Base-by-base conservation (phyloP, 441 rosid species). In the Populus tomentosa region DNA sequence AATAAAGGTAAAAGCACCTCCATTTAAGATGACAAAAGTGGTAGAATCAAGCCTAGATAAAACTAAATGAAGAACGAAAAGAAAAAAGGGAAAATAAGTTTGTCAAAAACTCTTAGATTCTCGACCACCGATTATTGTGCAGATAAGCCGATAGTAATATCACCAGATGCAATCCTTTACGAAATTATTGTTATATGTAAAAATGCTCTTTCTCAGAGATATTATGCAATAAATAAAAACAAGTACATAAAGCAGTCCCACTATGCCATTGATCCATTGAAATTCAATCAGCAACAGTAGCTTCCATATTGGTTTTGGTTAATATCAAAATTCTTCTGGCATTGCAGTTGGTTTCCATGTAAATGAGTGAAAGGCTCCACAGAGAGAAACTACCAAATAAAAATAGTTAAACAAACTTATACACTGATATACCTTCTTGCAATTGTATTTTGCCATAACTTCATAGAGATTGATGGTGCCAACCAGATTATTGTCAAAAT, bases 381-480 rank as follows among this genome's bases (percentile, higher is more conserved):
- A 24, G 59, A 11, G 21, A 24, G 64, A 76, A 28, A 10, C 50
- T n/a, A 13, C 26, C 20, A 71, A 30, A 7, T 33, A 64, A n/a
- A 10, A 72, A 59, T 46, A 62, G 28, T 0, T 61, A 71, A 24
- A 53, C 23, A 70, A 21, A 62, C 10, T 8, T 20, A 42, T 69
- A 59, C 69, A 21, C 11, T 35, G 13, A 69, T 35, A 16, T 84
- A 95, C 99, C 86, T 90, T 95, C 85, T 92, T 95, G 82, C 98
- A 95, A 82, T 89, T 90, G 83, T 89, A 81, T 66, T 86, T 87
- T 65, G 90, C 86, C 99, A 94, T 95, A 69, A 91, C 89, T 84
- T 95, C 94, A 81, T 90, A 87, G 72, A 94, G 89, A 26, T 78
- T 81, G 79, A 95, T 87, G 38, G 97, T 92, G 69, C 99, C 99